Conservation (phyloP, 2,329 filamentous ascomycete species). For the Diaporthe sp. region DNA sequence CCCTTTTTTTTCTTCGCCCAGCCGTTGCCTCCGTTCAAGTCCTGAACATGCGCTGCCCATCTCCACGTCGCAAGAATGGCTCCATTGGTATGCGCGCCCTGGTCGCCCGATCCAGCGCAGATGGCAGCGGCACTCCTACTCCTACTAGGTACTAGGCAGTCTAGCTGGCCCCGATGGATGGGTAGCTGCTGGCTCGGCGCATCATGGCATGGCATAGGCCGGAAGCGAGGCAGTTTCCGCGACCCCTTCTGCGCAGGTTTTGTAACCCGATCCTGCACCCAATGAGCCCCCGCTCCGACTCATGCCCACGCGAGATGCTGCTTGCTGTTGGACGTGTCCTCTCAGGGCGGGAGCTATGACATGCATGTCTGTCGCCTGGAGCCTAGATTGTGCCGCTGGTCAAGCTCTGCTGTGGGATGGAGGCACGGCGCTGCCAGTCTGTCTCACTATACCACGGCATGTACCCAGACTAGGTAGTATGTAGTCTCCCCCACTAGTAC, state of each 20-base stretch:
- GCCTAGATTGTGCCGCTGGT: not conserved
- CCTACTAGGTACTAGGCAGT: not conserved
- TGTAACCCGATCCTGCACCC: conserved; percentile 17
- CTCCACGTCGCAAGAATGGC: not conserved
- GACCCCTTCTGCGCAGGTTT: conserved; percentile 21
- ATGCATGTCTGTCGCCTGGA: not conserved
- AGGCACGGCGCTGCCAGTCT: not conserved
- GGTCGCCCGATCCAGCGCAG: not conserved
- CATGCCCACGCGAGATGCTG: conserved; percentile 25
- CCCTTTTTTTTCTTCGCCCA: not conserved
- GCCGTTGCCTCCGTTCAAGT: not conserved
- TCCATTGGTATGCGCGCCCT: not conserved
- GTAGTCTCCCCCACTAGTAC: not conserved
- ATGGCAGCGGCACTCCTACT: not conserved
- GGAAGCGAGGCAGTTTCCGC: conserved; percentile 24
- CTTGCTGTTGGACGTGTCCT: not conserved
- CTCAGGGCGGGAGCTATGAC: not conserved
- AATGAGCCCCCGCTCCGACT: conserved; percentile 17
- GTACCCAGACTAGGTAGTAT: not conserved
- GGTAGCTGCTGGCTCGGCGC: conserved; percentile 15
- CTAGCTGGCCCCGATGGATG: not conserved
- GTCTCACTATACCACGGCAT: not conserved
- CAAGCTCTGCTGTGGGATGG: not conserved
- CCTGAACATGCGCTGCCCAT: not conserved
- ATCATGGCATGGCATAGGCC: conserved; percentile 18